These are phyloP conservation scores for Obba rivulosa DNA, from an alignment of 768 basidiomycete species.

Conservation along the genomic window DNA sequence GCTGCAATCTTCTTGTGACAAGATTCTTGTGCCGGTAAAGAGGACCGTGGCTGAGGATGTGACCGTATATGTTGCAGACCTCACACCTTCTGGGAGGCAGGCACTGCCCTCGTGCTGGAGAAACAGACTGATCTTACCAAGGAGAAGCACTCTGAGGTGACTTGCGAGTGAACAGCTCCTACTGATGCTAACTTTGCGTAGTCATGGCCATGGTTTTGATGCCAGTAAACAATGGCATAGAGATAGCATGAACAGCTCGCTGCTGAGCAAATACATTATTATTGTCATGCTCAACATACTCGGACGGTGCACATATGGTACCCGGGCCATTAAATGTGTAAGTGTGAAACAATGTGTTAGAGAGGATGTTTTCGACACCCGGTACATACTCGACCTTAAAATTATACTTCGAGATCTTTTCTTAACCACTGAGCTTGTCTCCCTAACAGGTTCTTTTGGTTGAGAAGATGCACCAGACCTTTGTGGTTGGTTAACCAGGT, in stretches of 20 bases:
- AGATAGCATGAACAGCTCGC: not conserved
- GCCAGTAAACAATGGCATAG: not conserved
- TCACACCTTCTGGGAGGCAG: no score
- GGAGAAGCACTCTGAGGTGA: no score
- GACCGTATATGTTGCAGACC: no score
- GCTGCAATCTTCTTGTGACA: no score
- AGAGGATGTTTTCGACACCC: conserved; percentile 19
- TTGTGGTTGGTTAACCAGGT: conserved; percentile 22
- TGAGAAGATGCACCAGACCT: conserved; percentile 12
- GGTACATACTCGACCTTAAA: conserved; percentile 24
- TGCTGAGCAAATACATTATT: not conserved
- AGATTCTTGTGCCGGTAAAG: no score
- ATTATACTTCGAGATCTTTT: conserved; percentile 22
- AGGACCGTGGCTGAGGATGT: no score
- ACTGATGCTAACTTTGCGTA: no score
- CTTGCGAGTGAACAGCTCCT: no score
- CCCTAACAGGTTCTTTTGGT: conserved; percentile 17
- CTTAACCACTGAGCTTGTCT: conserved; percentile 21
- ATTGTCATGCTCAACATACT: conserved; percentile 7
- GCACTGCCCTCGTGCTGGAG: no score
- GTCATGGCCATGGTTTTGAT: not conserved
- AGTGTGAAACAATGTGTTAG: conserved; percentile 19
- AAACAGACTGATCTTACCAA: no score
- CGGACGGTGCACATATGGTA: conserved; percentile 6
- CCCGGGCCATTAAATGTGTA: conserved; percentile 13